Evolutionary conservation across 805 yeast species (phyloP), one percentile per base, ranked within the genome.

Genomic region (Metschnikowia baotianmanensis): DNA sequence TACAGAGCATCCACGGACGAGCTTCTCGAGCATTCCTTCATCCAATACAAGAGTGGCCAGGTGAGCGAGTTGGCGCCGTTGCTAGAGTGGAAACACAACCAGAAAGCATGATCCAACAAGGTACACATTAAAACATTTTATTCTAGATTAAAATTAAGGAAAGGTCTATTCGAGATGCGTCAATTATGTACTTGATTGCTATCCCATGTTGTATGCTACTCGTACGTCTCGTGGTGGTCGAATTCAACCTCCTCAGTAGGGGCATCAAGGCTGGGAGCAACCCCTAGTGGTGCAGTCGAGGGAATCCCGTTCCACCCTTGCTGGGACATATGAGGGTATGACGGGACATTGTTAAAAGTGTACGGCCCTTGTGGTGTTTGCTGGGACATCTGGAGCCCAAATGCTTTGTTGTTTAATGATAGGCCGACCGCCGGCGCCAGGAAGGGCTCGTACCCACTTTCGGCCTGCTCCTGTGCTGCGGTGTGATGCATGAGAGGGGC

Each of bases 1-100:
- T 84, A 83, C 57, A 78, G 99, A 53, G 98, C 98, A 1, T 77
- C 83, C 13, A 87, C 98, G 5, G 89, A 84, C 53, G 97, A 91
- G 59, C 71, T 93, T 38, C 68, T 93, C 28, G 80, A 78, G 44
- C 96, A 90, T 57, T 74, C 78, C 37, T 86, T 85, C 56, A 76
- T 86, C 44, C 74, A 72, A 42, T 67, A 63, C 48, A 74, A 74
- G 64, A 80, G 85, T 8, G 83, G 89, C 41, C 67, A 69, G 12
- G 74, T 83, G 17, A 67, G 68, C 4, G 86, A 77, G 40, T 66
- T 86, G 56, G 75, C 83, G 2, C 67, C 76, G 2, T 65, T 86
- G 43, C 66, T 86, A 45, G 78, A 76, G 37, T 80, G 73, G 72
- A 67, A 63, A 46, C 61, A 52, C 32, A 50, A 58, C 31, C 41